A percentile compares a stretch with the other conserved stretches of the same genome.
phyloP scores from a whole-genome alignment of 257 asterid genomes.

The Solanum appendiculatum region DNA sequence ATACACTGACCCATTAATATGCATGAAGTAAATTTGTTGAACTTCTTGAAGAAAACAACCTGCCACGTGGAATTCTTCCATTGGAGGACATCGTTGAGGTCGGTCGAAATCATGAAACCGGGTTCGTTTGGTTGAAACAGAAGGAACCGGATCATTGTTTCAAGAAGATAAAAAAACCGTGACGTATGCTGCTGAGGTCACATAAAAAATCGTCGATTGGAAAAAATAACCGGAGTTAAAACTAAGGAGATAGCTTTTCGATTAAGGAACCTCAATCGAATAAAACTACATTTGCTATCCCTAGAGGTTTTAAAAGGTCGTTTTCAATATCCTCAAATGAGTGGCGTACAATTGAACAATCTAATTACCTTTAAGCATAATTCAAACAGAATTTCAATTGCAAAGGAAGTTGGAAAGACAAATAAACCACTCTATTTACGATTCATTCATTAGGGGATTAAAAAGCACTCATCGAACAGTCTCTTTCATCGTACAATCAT shows the following conservation, averaged over 20 bases:
- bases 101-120: constrained; percentile 45
- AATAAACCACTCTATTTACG: background rate
- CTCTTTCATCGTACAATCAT: background rate
- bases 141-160: constrained; percentile 39
- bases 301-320: constrained; percentile 38
- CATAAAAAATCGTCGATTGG: constrained; percentile 58
- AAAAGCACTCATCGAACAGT: background rate
- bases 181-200: constrained; percentile 46
- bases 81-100: constrained; percentile 47
- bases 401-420: background rate
- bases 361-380: background rate
- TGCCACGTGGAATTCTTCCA: constrained; percentile 60
- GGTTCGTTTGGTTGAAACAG: constrained; percentile 72
- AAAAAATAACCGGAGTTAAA: constrained; percentile 55
- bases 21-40: constrained; percentile 56
- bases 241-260: constrained; percentile 55
- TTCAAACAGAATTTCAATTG: background rate
- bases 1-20: constrained; percentile 34
- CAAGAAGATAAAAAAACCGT: constrained; percentile 32
- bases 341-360: background rate
- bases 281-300: constrained; percentile 36
- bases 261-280: constrained; percentile 33
- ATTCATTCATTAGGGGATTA: background rate
- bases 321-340: constrained; percentile 21
- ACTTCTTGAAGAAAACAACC: constrained; percentile 41